Conservation (phyloP, 2,329 filamentous ascomycete genomes). For the Paracorniculantispora psalliotae region DNA sequence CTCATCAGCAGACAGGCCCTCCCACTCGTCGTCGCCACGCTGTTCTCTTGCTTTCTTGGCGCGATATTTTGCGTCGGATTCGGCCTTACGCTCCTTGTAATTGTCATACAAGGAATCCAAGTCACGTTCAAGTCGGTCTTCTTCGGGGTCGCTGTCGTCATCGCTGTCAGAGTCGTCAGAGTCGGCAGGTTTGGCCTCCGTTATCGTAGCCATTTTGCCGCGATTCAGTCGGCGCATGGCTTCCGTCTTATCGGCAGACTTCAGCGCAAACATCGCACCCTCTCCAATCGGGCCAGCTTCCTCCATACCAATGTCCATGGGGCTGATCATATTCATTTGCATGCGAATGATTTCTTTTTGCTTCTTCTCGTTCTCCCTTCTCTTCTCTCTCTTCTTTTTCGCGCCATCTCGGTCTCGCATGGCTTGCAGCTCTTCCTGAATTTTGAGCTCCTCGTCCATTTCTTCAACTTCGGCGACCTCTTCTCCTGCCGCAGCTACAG, state of each 20-base stretch:
- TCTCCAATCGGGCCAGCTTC: slow-evolving; percentile 73
- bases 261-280: slow-evolving; percentile 82
- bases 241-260: slow-evolving; percentile 70
- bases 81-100: slow-evolving; percentile 75
- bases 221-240: slow-evolving; percentile 57
- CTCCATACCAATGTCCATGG: slow-evolving; percentile 93
- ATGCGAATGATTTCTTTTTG: slow-evolving; percentile 92
- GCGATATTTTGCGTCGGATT: slow-evolving; percentile 77
- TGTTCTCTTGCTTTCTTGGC: slow-evolving; percentile 84
- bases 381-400: slow-evolving; percentile 75
- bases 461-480: slow-evolving; percentile 78
- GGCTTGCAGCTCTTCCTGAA: slow-evolving; percentile 80
- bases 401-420: slow-evolving; percentile 74
- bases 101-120: slow-evolving; percentile 83
- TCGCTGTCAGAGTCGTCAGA: slow-evolving; percentile 47
- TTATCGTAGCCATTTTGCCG: slow-evolving; percentile 71
- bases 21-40: slow-evolving; percentile 83
- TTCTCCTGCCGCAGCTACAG: slow-evolving; percentile 40
- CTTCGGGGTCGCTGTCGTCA: slow-evolving; percentile 69
- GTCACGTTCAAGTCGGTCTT: slow-evolving; percentile 75
- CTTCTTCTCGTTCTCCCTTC: slow-evolving; percentile 88
- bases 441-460: slow-evolving; percentile 91
- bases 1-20: slow-evolving; percentile 71
- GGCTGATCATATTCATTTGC: slow-evolving; percentile 95
- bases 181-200: slow-evolving; percentile 46